phyloP scores from a whole-genome alignment of 2,329 filamentous ascomycete genomes.

The Phialocephala sp. region DNA sequence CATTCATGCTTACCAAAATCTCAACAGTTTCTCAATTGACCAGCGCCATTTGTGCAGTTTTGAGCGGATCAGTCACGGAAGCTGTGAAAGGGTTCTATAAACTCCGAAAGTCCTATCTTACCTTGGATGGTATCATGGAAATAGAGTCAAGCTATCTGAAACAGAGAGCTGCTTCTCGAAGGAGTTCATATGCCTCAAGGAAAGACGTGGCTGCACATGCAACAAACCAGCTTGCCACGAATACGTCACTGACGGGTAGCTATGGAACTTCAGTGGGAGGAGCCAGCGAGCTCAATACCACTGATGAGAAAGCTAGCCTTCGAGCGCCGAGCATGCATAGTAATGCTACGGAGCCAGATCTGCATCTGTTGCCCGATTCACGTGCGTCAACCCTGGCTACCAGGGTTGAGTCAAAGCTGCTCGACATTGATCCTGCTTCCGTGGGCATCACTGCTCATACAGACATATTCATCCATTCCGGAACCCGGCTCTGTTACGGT shows the following conservation, averaged over 20 bases:
- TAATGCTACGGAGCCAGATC: slow-evolving; percentile 8
- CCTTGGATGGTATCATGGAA: slow-evolving; percentile 79
- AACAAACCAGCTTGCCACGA: neutral
- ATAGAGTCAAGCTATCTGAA: slow-evolving; percentile 67
- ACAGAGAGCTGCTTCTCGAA: slow-evolving; percentile 34
- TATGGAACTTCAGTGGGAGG: slow-evolving; percentile 13
- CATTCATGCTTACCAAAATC: slow-evolving; percentile 10
- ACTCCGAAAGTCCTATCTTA: slow-evolving; percentile 84
- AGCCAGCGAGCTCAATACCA: neutral
- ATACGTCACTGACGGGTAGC: slow-evolving; percentile 2
- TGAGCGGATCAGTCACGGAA: slow-evolving; percentile 93
- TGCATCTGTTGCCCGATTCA: slow-evolving; percentile 8
- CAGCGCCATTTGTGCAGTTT: slow-evolving; percentile 83
- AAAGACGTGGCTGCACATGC: slow-evolving; percentile 1
- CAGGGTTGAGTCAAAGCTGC: slow-evolving; percentile 31
- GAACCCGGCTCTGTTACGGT: slow-evolving; percentile 88
- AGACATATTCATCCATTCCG: slow-evolving; percentile 89
- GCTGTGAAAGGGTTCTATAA: slow-evolving; percentile 92
- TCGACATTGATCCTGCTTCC: slow-evolving; percentile 52
- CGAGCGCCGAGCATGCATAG: slow-evolving; percentile 1
- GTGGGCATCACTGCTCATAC: slow-evolving; percentile 74
- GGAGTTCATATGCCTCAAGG: slow-evolving; percentile 25
- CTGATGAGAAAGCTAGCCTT: slow-evolving; percentile 24
- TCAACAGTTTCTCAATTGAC: slow-evolving; percentile 76
- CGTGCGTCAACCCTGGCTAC: slow-evolving; percentile 7